Evolutionary conservation across 495 filamentous ascomycete genomes (phyloP).

Genomic region (Oidiodendron maius): DNA sequence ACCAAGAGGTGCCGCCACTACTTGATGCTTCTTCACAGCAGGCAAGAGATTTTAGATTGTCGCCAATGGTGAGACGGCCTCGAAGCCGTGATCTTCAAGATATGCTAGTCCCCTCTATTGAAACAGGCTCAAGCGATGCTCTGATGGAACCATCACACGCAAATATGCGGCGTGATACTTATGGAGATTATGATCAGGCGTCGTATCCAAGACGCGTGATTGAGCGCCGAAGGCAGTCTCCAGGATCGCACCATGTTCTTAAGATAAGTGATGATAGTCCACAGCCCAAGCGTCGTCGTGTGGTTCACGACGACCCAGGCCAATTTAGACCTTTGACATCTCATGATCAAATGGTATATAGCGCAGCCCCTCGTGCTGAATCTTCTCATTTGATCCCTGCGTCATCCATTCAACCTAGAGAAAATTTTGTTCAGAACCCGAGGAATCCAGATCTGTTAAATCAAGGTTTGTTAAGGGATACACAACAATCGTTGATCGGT

Average conservation of each 20-base stretch:
- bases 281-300: constrained; percentile 19
- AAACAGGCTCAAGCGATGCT: constrained; percentile 26
- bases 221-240: constrained; percentile 10
- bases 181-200: constrained; percentile 10
- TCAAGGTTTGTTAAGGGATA: constrained; percentile 18
- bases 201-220: constrained; percentile 12
- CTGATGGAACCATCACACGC: not conserved
- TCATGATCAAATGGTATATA: constrained; percentile 13
- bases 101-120: constrained; percentile 35
- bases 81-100: constrained; percentile 29
- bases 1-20: constrained; percentile 11
- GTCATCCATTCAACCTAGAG: constrained; percentile 13
- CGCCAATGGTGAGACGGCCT: constrained; percentile 23
- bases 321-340: constrained; percentile 17
- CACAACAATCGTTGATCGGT: constrained; percentile 5
- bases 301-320: constrained; percentile 17
- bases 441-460: constrained; percentile 7
- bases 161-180: constrained; percentile 5
- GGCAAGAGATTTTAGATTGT: constrained; percentile 11
- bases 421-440: constrained; percentile 13
- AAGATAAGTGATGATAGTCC: constrained; percentile 21
- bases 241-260: constrained; percentile 14
- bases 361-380: constrained; percentile 9
- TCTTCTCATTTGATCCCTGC: constrained; percentile 22
- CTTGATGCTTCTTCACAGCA: constrained; percentile 4